Conservation (phyloP, 768 basidiomycete genomes). For the Termitomyces sp. region DNA sequence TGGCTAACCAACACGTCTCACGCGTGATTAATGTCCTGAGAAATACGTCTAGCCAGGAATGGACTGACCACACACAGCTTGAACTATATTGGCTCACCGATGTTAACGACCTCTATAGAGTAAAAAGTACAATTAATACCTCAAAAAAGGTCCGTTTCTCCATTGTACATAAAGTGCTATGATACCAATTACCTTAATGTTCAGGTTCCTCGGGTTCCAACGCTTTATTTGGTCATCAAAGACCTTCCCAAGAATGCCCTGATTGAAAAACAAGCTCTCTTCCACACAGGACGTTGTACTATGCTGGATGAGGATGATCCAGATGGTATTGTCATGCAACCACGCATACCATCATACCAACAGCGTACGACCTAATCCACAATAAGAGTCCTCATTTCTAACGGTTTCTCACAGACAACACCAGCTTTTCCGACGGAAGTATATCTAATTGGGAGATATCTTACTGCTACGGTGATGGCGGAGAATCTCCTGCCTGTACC, state of each 20-base stretch:
- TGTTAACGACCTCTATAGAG: slow-evolving; percentile 30
- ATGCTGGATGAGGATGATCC: slow-evolving; percentile 45
- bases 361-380: slow-evolving; percentile 31
- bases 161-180: background rate
- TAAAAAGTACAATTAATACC: slow-evolving; percentile 34
- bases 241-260: slow-evolving; percentile 69
- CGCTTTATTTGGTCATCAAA: slow-evolving; percentile 59
- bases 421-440: slow-evolving; percentile 5
- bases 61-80: slow-evolving; percentile 61
- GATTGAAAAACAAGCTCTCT: slow-evolving; percentile 72
- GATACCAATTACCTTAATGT: background rate
- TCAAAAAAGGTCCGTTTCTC: slow-evolving; percentile 17
- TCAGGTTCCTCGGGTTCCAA: slow-evolving; percentile 26
- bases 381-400: background rate
- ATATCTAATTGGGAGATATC: slow-evolving; percentile 47
- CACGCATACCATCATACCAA: slow-evolving; percentile 32
- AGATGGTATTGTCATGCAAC: slow-evolving; percentile 28
- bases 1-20: slow-evolving; percentile 77
- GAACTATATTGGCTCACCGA: slow-evolving; percentile 72
- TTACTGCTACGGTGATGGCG: slow-evolving; percentile 31
- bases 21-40: slow-evolving; percentile 63
- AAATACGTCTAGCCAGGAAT: slow-evolving; percentile 49
- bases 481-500: slow-evolving; percentile 31
- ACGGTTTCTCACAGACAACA: background rate
- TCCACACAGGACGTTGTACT: slow-evolving; percentile 63